Base-by-base conservation (phyloP, 345 rosid genomes). In the Bruguiera sexangula region DNA sequence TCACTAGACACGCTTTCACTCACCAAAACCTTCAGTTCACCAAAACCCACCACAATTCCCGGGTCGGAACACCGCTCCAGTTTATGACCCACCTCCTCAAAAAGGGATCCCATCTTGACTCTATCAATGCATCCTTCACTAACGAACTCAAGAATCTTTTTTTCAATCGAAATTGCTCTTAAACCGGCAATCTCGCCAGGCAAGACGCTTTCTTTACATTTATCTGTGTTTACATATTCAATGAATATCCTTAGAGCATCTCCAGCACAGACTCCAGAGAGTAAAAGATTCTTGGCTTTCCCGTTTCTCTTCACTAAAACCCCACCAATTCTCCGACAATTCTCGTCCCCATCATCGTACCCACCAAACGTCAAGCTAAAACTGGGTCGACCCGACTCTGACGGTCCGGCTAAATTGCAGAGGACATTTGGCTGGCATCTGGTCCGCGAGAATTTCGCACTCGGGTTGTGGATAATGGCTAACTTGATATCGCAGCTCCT, bases 401-500 rank as follows among this genome's bases (percentile, higher is more conserved):
- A 69, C 21, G 87, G 65, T 65, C 85, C 89, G 18, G 82, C 61
- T 34, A 86, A 65, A 46, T 83, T 86, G 34, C 82, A 77, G 6
- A 85, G 75, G 16, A 85, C 82, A 13, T 83, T 73, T 3, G 88
- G 88, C 31, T 86, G 88, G 61, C 76, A 67, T 6, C 79, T 81
- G 69, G 68, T 54, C 11, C 79, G 74, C 0, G 80, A 72, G 26
- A 75, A 80, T 5, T 76, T 69, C 24, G 81, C 63, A 55, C 69
- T 39, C 19, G 64, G 85, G 32, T 78, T 66, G 27, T 80, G 87
- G 75, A 88, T 69, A 34, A 90, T 82, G 39, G 87, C 89, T 11
- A 83, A 63, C 72, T 88, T 90, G 3, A 90, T 74, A 37, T 87
- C 91, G 50, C 73, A 74, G 74, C 96, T 90, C 43, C 84, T 68